Conservation (phyloP, 1,284 basidiomycete genomes). For the Cutaneotrichosporon sp. region DNA sequence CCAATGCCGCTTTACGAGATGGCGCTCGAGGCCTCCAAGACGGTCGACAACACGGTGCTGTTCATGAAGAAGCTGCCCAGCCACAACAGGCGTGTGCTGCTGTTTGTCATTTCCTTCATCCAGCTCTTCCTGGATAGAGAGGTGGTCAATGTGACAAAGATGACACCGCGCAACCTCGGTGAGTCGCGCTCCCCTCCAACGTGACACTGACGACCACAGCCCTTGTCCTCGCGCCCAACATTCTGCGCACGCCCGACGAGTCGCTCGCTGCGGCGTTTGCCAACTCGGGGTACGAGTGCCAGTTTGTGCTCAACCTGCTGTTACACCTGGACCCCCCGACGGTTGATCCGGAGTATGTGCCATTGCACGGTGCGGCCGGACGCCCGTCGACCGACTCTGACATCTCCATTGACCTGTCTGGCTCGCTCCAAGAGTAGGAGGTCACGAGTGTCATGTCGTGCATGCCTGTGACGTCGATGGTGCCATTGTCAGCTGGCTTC, state of each 20-base stretch:
- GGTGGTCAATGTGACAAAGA: conserved; percentile 68
- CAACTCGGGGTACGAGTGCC: conserved; percentile 81
- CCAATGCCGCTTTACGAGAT: conserved; percentile 68
- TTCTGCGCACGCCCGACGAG: conserved; percentile 73
- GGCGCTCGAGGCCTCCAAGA: conserved; percentile 55
- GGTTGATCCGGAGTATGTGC: conserved; percentile 62
- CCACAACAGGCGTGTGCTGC: conserved; percentile 72
- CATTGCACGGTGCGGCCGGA: conserved; percentile 17
- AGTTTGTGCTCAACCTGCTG: conserved; percentile 76
- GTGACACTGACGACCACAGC: conserved; percentile 60
- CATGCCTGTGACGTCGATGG: neutral
- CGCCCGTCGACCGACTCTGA: conserved; percentile 8
- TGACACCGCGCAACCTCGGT: conserved; percentile 56
- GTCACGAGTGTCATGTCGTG: neutral
- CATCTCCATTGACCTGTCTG: too few species aligned
- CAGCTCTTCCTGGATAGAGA: conserved; percentile 77
- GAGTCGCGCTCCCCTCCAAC: conserved; percentile 49
- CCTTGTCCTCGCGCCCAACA: conserved; percentile 81
- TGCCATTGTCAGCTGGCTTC: too few species aligned
- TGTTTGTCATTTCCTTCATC: conserved; percentile 82
- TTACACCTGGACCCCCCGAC: conserved; percentile 68
- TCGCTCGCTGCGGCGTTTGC: conserved; percentile 79
- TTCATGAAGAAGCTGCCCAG: conserved; percentile 72
- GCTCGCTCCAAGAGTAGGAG: too few species aligned
- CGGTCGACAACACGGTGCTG: conserved; percentile 63